phyloP scores from a whole-genome alignment of 2,329 filamentous ascomycete species.

The Trichoderma hamatum region DNA sequence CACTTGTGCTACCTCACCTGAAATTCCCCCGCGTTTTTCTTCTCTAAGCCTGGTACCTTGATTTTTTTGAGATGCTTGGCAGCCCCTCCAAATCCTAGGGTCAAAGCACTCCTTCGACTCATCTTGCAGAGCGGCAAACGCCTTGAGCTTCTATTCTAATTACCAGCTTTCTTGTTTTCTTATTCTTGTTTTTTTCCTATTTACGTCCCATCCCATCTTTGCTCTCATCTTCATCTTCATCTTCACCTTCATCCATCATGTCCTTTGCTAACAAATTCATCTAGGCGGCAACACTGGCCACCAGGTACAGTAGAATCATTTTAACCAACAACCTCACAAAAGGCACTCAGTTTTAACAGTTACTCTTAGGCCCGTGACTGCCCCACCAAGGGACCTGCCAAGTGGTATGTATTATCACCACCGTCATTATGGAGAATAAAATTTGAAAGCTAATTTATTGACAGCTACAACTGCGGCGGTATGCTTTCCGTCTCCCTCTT shows the following conservation, averaged over 20 bases:
- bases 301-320: constrained; percentile 60
- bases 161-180: not conserved
- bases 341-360: not conserved
- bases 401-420: constrained; percentile 63
- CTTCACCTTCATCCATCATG: not conserved
- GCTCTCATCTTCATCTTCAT: not conserved
- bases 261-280: constrained; percentile 31
- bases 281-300: constrained; percentile 73
- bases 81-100: constrained; percentile 1
- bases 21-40: constrained; percentile 23
- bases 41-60: constrained; percentile 15
- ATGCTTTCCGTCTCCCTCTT: constrained; percentile 42
- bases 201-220: not conserved
- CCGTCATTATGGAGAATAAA: not conserved
- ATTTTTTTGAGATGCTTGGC: constrained; percentile 10
- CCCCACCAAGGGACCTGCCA: constrained; percentile 79
- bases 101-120: not conserved
- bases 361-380: constrained; percentile 73
- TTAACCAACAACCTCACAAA: not conserved
- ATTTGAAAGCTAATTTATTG: constrained; percentile 31
- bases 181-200: not conserved
- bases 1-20: constrained; percentile 14
- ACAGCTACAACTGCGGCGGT: constrained; percentile 83
- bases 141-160: not conserved
- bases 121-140: not conserved